A percentile compares a stretch with the other conserved stretches of the same genome.
Conservation (phyloP, 2,329 filamentous ascomycete species). For the Thielaviopsis punctulata region DNA sequence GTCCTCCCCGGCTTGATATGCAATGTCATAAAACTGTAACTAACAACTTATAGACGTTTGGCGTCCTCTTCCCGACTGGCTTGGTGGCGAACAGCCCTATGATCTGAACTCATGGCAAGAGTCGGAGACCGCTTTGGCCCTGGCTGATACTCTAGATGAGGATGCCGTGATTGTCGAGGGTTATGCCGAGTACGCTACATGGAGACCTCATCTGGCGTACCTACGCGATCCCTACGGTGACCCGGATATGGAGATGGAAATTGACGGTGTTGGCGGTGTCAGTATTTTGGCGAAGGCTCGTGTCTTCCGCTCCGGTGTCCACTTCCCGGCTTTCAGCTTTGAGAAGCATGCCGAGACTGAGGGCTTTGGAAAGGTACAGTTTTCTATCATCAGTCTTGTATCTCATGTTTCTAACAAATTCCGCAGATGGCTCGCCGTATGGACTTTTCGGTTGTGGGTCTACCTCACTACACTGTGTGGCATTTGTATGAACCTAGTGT, state of each 20-base stretch:
- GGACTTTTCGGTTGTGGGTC: conserved; percentile 84
- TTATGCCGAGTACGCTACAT: conserved; percentile 96
- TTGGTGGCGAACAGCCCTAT: conserved; percentile 94
- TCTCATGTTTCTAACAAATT: conserved; percentile 11
- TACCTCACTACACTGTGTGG: conserved; percentile 98
- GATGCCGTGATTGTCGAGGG: conserved; percentile 98
- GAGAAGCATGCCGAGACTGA: conserved; percentile 98
- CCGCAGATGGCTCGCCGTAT: conserved; percentile 87
- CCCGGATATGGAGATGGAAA: conserved; percentile 99
- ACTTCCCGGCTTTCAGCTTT: conserved; percentile 97
- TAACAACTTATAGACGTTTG: conserved; percentile 56
- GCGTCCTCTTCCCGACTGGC: conserved; percentile 96
- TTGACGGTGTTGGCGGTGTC: conserved; percentile 92
- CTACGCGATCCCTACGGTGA: conserved; percentile 92
- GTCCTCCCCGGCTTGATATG: neutral
- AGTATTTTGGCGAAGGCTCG: conserved; percentile 92
- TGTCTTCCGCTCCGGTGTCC: conserved; percentile 86
- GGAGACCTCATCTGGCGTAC: conserved; percentile 92
- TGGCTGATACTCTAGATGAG: conserved; percentile 90
- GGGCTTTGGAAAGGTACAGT: conserved; percentile 82
- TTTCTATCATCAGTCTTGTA: neutral
- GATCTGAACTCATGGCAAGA: conserved; percentile 99
- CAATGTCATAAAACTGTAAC: conserved; percentile 2
- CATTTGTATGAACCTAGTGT: conserved; percentile 98
- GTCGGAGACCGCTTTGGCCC: conserved; percentile 82